Percentiles rank a stretch among this genome's conserved stretches.
phyloP scores from a whole-genome alignment of 2,329 filamentous ascomycete genomes.

The Graphiopsis chlorocephala region DNA sequence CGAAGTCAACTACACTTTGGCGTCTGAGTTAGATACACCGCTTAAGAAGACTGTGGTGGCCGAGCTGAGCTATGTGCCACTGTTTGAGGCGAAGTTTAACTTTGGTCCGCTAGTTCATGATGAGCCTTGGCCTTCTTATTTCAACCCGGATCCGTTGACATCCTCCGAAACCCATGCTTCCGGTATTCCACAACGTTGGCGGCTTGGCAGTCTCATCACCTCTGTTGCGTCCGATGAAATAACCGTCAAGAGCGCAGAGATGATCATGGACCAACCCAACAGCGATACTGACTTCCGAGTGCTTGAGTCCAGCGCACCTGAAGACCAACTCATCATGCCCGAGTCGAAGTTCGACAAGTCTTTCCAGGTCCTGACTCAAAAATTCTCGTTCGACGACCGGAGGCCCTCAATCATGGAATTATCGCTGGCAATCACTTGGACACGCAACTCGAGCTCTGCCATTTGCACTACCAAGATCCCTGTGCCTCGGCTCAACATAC shows the following conservation, averaged over 20 bases:
- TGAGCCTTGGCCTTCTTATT: slow-evolving; percentile 84
- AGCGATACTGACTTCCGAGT: slow-evolving; percentile 60
- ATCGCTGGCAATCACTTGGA: slow-evolving; percentile 74
- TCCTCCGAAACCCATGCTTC: slow-evolving; percentile 37
- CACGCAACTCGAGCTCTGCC: slow-evolving; percentile 47
- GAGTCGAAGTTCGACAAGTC: slow-evolving; percentile 17
- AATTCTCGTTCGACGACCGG: slow-evolving; percentile 77
- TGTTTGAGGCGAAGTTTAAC: slow-evolving; percentile 91
- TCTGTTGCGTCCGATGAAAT: slow-evolving; percentile 71
- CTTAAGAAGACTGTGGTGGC: slow-evolving; percentile 71
- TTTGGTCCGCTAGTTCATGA: slow-evolving; percentile 75
- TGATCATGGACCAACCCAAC: slow-evolving; percentile 60
- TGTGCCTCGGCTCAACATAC: slow-evolving; percentile 75
- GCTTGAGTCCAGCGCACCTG: slow-evolving; percentile 12
- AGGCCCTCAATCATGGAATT: slow-evolving; percentile 72
- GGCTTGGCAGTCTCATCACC: slow-evolving; percentile 65
- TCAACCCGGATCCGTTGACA: slow-evolving; percentile 49
- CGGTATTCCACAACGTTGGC: slow-evolving; percentile 80
- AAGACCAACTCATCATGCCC: slow-evolving; percentile 20
- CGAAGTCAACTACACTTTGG: slow-evolving; percentile 72
- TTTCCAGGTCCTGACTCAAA: slow-evolving; percentile 64
- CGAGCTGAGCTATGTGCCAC: slow-evolving; percentile 62
- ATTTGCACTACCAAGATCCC: slow-evolving; percentile 63
- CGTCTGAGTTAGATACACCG: slow-evolving; percentile 75
- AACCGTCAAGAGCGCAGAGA: slow-evolving; percentile 60